Base-by-base conservation (phyloP, 176 grass and related monocot genomes). In the Oryza meridionalis region DNA sequence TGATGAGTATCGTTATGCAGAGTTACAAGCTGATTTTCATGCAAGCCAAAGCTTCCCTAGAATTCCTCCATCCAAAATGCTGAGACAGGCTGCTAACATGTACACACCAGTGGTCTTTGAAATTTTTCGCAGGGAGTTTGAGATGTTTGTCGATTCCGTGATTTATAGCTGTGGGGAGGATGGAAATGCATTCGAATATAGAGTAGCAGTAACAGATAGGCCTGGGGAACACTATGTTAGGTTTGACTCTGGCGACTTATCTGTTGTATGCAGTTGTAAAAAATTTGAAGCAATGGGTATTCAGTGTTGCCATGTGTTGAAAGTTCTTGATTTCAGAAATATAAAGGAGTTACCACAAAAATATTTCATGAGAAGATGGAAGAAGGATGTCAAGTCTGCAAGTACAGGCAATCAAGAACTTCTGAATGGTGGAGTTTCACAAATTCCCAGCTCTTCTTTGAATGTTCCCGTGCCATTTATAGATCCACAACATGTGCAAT, bases 281-380 rank as follows among this genome's bases (percentile, higher is more conserved):
- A 97, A 94, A 61, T 88, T 94, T 84, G 90, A 97, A 72, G 91
- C 88, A 77, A 84, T 88, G 76, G 92, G 95, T 33, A 82, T 97
- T 46, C 92, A 94, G 73, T 97, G 92, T 86, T 91, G 95, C 69
- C 92, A 94, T 79, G 95, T 88, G 82, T 81, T 94, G 71, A 94
- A 97, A 82, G 92, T 94, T 73, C 88, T 93, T 82, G 95, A 97
- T 89, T 94, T 97, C 84, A 94, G 92, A 89, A 97, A 97, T 73
- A 94, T 94, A 71, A 94, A 97, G 59, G 95, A 97, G 72, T 81
- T 94, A 69, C 95, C 92, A 46, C 79, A 84, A 42, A 92, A 84
- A 42, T 97, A 97, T 86, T 91, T 94, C 81, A 61, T 91, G 84
- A 89, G 68, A 71, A 94, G 92, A 75, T 94, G 92, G 90, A 91